Base-by-base conservation (phyloP, 225 moss, liverwort and hornwort genomes). In the Takakia lepidozioides region DNA sequence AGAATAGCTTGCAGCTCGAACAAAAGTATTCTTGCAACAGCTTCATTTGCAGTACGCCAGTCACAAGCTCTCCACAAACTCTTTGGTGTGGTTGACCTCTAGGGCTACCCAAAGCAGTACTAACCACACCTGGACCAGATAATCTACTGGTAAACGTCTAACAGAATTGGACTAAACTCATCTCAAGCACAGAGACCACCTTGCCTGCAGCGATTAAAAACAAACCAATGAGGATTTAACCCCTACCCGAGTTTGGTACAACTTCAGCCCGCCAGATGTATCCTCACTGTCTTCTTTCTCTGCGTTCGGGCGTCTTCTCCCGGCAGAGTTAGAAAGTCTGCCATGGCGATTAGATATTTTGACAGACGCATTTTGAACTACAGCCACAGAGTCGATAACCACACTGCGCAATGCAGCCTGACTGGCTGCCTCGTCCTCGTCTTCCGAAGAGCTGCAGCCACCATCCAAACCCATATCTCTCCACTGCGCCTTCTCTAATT, bases 201-300 rank as follows among this genome's bases (percentile, higher is more conserved):
- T 38, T 38, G 38, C 11, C n/a, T n/a, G n/a, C n/a, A n/a, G n/a
- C n/a, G n/a, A n/a, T n/a, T n/a, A n/a, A n/a, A n/a, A n/a, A n/a
- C n/a, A n/a, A n/a, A n/a, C n/a, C n/a, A n/a, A n/a, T n/a, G n/a
- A n/a, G n/a, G n/a, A n/a, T n/a, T n/a, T n/a, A n/a, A n/a, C n/a
- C n/a, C 25, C n/a, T 72, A 87, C 91, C 66, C 92, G 74, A 39
- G 69, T 88, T 71, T 92, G 85, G 61, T 85, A 82, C 3, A 78
- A 58, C 53, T 88, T 92, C 51, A 88, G 64, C 1, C 82, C 82
- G 2, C 58, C 7, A 10, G 30, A 74, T 19, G 42, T 35, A 43
- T 63, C 63, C 18, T 58, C 78, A 38, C 56, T 64, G n/a, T n/a
- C n/a, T n/a, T 67, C 57, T 1, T 61, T 70, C 37, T 57, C 67